Base-by-base conservation (phyloP, 805 yeast genomes). In the Blastobotrys peoriensis region DNA sequence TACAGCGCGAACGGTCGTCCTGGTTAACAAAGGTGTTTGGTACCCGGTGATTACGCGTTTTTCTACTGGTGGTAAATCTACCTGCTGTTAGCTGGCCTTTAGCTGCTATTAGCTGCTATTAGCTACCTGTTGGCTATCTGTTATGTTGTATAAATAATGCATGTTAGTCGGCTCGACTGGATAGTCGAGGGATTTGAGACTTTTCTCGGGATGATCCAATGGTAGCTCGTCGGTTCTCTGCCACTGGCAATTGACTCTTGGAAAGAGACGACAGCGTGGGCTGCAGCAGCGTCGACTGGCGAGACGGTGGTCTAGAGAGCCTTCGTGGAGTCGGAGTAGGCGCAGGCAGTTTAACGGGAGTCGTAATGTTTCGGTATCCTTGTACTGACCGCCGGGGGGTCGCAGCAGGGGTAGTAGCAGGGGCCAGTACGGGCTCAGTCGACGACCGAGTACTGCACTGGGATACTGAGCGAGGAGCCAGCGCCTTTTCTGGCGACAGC, bases 11-110 rank as follows among this genome's bases (percentile, higher is more conserved):
- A 46, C 51, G 56, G 28, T 53, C 64, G 23, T 59, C 69, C 21
- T 65, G 70, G 70, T 35, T 68, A 17, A 69, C 74, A 1, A 54
- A 58, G 45, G 47, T 72, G 3, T 73, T 73, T 56, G 78, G 78
- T 13, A 16, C 40, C 4, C 46, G 44, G 41, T 18, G 35, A 6
- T 13, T 13, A 18, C 15, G 19, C 35, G 5, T 16, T 5, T 10
- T 5, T 33, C n/a, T 5, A 33, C 16, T 33, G 6, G 16, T 33
- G 35, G n/a, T 33, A 33, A 5, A 5, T 33, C n/a, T n/a, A n/a
- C n/a, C n/a, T n/a, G n/a, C n/a, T n/a, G n/a, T n/a, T n/a, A n/a
- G 10, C 35, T 13, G n/a, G 16, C 35, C 35, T 33, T 18, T n/a
- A 33, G 35, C 35, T 18, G 6, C 13, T 33, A 18, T 33, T 33